A percentile compares a stretch with the other conserved stretches of the same genome.
Evolutionary conservation across 495 filamentous ascomycete genomes (phyloP).

Genomic region (Xylaria sp.): DNA sequence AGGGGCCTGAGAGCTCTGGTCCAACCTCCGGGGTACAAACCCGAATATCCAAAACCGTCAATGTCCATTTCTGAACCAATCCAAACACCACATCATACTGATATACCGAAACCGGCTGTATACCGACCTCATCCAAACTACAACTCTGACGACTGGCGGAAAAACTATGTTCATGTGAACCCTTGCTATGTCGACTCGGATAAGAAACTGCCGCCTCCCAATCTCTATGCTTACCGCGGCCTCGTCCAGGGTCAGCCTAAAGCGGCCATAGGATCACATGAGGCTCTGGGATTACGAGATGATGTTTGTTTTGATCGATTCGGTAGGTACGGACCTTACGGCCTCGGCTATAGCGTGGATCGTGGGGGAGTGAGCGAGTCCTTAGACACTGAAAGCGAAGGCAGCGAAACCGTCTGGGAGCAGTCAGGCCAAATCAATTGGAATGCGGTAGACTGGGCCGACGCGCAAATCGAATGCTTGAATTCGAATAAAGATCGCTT

Average conservation of each 20-base stretch:
- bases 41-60: conserved; percentile 72
- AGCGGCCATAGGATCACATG: conserved; percentile 80
- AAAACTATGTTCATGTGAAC: conserved; percentile 66
- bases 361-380: conserved; percentile 81
- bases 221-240: conserved; percentile 72
- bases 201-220: conserved; percentile 65
- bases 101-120: conserved; percentile 59
- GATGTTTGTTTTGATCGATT: conserved; percentile 95
- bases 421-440: conserved; percentile 75
- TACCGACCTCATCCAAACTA: conserved; percentile 78
- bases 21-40: conserved; percentile 64
- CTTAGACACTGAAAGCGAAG: conserved; percentile 76
- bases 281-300: conserved; percentile 75
- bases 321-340: conserved; percentile 89
- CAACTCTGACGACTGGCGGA: conserved; percentile 61
- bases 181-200: conserved; percentile 79
- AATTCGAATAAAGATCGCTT: conserved; percentile 74
- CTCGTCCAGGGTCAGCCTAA: conserved; percentile 81
- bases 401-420: conserved; percentile 74
- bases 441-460: conserved; percentile 74
- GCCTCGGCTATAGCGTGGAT: conserved; percentile 77
- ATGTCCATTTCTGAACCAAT: conserved; percentile 44
- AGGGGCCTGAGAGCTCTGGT: conserved; percentile 76
- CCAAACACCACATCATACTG: conserved; percentile 41
- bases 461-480: conserved; percentile 73